A percentile compares a stretch with the other conserved stretches of the same genome.
Conservation (phyloP, 2,329 filamentous ascomycete species). For the Hysterium pulicare region DNA sequence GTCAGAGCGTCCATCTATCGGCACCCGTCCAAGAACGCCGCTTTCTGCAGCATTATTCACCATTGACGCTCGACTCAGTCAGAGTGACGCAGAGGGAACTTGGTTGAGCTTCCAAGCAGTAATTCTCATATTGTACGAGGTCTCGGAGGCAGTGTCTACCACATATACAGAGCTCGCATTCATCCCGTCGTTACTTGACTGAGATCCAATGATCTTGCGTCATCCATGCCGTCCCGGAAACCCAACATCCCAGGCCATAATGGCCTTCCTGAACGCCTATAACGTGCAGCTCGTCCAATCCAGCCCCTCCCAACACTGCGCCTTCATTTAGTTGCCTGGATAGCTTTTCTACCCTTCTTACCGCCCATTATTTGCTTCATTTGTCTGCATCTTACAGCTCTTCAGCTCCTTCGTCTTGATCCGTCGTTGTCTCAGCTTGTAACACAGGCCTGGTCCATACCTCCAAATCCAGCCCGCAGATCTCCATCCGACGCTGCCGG, state of each 20-base stretch:
- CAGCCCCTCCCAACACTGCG: no score
- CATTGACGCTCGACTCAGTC: no score
- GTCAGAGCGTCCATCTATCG: no score
- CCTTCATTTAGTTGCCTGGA: no score
- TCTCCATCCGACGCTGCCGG: slow-evolving; percentile 49
- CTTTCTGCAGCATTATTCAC: no score
- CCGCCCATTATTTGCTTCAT: neutral
- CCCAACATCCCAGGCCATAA: neutral
- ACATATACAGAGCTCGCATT: no score
- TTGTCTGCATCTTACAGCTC: neutral
- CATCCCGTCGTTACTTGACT: no score
- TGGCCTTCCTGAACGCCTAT: neutral
- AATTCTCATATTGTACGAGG: no score
- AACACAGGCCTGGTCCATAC: slow-evolving; percentile 28
- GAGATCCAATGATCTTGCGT: neutral
- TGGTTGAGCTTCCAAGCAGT: no score
- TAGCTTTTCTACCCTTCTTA: neutral
- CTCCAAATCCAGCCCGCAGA: slow-evolving; percentile 53
- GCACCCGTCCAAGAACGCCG: no score
- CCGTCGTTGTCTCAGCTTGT: slow-evolving; percentile 5
- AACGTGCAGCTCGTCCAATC: neutral
- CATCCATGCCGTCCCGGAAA: neutral
- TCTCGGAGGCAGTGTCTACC: no score
- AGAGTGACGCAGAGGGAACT: no score
- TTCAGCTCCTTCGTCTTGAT: neutral